Percentiles rank a stretch among this genome's conserved stretches.
Conservation (phyloP, 257 asterid genomes). For the Forsythia viridissima region DNA sequence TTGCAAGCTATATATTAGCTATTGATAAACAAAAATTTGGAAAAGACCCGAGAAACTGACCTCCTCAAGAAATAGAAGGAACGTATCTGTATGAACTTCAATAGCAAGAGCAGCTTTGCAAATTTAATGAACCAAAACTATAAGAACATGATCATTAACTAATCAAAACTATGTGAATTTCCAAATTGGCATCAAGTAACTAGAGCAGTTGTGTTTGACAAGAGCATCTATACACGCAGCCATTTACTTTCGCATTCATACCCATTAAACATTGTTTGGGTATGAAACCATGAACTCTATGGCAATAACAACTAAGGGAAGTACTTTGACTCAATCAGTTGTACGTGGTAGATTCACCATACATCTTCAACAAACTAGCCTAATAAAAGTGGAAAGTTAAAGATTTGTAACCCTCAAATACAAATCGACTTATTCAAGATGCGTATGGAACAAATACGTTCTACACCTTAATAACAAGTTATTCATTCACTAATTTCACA, state of each 20-base stretch:
- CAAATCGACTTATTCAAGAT: not conserved
- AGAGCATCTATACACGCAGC: not conserved
- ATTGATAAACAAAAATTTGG: not conserved
- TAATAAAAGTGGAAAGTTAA: not conserved
- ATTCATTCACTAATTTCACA: not conserved
- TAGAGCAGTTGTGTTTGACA: not conserved
- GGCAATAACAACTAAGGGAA: not conserved
- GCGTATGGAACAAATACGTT: too few species aligned
- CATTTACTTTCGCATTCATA: not conserved
- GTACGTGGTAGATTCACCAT: not conserved
- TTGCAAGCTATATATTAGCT: too few species aligned
- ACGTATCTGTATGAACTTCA: not conserved
- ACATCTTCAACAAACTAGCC: not conserved
- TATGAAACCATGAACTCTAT: too few species aligned
- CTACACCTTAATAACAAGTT: not conserved
- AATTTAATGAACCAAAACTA: not conserved
- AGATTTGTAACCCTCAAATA: not conserved
- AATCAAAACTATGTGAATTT: not conserved
- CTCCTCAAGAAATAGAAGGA: not conserved
- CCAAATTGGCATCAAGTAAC: not conserved
- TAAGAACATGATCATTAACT: not conserved
- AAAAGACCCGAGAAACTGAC: too few species aligned
- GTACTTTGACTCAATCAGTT: too few species aligned
- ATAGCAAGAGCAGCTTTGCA: not conserved
- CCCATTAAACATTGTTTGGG: not conserved